phyloP scores from a whole-genome alignment of 2,329 filamentous ascomycete genomes.

The Pyrenochaeta sp. region DNA sequence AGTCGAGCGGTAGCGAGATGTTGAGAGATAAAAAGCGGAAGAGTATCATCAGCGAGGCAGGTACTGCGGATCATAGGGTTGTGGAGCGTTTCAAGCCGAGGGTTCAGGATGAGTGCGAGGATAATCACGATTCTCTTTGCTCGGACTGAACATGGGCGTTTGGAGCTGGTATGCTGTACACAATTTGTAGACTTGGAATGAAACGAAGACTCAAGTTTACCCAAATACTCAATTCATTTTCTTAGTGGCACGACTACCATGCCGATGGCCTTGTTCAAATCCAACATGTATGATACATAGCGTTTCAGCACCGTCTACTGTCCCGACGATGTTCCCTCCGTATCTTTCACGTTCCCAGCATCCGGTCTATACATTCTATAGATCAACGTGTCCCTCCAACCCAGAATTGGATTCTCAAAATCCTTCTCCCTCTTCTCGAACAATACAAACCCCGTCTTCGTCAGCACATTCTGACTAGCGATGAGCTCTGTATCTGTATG shows the following conservation, averaged over 20 bases:
- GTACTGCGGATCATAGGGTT: slow-evolving; percentile 1
- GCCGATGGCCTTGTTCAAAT: too few species aligned
- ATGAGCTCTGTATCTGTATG: slow-evolving; percentile 59
- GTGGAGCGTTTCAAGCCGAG: background rate
- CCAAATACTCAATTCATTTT: too few species aligned
- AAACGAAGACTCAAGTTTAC: too few species aligned
- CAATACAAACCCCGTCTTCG: slow-evolving; percentile 63
- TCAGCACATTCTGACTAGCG: slow-evolving; percentile 64
- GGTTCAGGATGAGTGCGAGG: slow-evolving; percentile 2
- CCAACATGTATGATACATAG: too few species aligned
- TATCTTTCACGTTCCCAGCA: slow-evolving; percentile 1
- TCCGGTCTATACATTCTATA: slow-evolving; percentile 40
- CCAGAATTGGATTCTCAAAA: slow-evolving; percentile 47
- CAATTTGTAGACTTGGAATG: too few species aligned
- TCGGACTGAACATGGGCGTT: too few species aligned
- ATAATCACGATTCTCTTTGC: background rate
- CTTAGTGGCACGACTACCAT: too few species aligned
- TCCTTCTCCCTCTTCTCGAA: slow-evolving; percentile 53
- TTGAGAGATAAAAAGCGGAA: slow-evolving; percentile 11
- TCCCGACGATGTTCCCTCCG: background rate
- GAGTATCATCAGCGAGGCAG: slow-evolving; percentile 8
- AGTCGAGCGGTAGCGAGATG: slow-evolving; percentile 12
- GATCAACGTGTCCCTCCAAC: slow-evolving; percentile 46
- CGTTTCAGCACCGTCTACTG: background rate
- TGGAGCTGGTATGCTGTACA: too few species aligned